phyloP scores from a whole-genome alignment of 1,284 basidiomycete genomes.

The Marasmius fiardii region DNA sequence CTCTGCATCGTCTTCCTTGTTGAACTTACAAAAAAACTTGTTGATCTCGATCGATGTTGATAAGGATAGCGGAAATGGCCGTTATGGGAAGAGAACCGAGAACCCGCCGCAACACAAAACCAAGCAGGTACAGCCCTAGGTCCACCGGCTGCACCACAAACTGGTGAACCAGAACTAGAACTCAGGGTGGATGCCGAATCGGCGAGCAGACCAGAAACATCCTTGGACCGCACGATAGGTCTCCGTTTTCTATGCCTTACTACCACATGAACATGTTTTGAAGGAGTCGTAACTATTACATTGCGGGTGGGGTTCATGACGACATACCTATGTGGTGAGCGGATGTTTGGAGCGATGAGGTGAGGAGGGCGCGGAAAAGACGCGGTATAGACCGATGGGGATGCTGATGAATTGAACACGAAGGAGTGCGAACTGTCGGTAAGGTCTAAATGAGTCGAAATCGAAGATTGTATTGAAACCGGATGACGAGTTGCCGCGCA shows the following conservation, averaged over 20 bases:
- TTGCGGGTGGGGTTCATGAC: background rate
- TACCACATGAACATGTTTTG: background rate
- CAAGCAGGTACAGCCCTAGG: background rate
- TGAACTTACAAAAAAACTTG: background rate
- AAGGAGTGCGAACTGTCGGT: background rate
- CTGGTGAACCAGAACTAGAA: background rate
- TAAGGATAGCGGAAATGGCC: background rate
- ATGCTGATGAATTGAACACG: background rate
- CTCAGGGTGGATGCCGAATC: conserved; percentile 2
- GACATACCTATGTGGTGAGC: background rate
- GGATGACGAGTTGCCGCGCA: background rate
- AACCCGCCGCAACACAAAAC: background rate
- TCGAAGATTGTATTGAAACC: no score
- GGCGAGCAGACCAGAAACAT: conserved; percentile 1
- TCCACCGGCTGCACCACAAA: background rate
- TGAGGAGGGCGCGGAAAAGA: background rate
- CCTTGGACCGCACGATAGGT: conserved; percentile 12
- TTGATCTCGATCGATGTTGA: background rate
- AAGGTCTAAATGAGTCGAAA: background rate
- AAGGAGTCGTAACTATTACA: background rate
- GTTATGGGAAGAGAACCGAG: background rate
- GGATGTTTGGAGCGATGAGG: background rate
- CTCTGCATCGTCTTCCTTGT: background rate
- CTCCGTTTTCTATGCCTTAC: conserved; percentile 11
- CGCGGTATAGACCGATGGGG: background rate